phyloP scores from a whole-genome alignment of 257 asterid species.

The Knoxia roxburghii region DNA sequence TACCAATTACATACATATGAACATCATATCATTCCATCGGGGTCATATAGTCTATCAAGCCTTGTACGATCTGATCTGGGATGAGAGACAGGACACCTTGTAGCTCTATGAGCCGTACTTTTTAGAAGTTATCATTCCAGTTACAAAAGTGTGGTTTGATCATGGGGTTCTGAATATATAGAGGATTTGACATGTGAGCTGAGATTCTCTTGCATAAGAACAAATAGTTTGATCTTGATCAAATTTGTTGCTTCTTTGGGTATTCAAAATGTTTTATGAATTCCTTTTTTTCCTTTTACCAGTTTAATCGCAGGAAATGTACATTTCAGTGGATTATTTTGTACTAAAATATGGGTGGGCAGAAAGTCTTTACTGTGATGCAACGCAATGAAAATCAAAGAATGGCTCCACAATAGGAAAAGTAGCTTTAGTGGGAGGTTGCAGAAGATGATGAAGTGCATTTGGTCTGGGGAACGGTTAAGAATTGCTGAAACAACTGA shows the following conservation, averaged over 20 bases:
- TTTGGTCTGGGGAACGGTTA: constrained; percentile 82
- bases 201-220: neutral
- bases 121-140: neutral
- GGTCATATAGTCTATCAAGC: too few species aligned
- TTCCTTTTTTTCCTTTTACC: too few species aligned
- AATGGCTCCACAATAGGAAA: constrained; percentile 63
- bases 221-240: neutral
- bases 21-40: too few species aligned
- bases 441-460: constrained; percentile 90
- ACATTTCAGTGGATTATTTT: too few species aligned
- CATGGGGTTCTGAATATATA: neutral
- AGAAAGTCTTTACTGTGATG: constrained; percentile 38
- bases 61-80: too few species aligned
- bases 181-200: neutral
- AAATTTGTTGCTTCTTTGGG: neutral
- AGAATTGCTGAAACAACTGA: constrained; percentile 61
- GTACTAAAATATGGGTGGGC: too few species aligned
- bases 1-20: too few species aligned
- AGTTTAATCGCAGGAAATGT: too few species aligned
- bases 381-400: constrained; percentile 70
- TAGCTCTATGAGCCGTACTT: too few species aligned
- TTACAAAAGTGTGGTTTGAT: neutral
- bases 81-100: too few species aligned
- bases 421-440: constrained; percentile 32
- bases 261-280: neutral